These are phyloP conservation scores for Corynascus novoguineensis DNA, from an alignment of 495 filamentous ascomycete genomes.

Conservation along the genomic window DNA sequence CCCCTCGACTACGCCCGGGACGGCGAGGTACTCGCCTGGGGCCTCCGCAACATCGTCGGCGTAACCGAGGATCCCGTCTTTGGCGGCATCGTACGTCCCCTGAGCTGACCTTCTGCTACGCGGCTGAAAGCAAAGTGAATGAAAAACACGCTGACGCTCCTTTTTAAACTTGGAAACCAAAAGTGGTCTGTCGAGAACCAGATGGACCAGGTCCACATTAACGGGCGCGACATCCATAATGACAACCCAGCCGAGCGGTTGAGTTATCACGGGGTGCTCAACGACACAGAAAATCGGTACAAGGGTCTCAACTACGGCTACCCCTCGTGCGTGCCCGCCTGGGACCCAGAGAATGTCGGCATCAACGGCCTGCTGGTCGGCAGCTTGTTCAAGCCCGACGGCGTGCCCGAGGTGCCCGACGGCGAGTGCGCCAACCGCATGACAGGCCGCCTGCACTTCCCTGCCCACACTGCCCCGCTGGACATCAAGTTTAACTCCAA, in stretches of 20 bases:
- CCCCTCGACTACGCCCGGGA: conserved; percentile 42
- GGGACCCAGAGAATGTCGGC: conserved; percentile 43
- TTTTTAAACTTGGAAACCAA: neutral
- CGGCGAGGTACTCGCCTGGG: conserved; percentile 58
- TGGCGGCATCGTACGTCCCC: conserved; percentile 44
- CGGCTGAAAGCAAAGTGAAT: neutral
- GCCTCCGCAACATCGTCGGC: conserved; percentile 62
- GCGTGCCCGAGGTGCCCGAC: conserved; percentile 18
- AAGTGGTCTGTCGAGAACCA: conserved; percentile 62
- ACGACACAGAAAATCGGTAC: conserved; percentile 39
- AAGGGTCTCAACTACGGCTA: conserved; percentile 54
- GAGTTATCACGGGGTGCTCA: conserved; percentile 58
- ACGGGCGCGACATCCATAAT: conserved; percentile 53
- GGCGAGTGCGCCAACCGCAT: conserved; percentile 30
- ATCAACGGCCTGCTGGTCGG: conserved; percentile 37
- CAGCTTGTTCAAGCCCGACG: conserved; percentile 40
- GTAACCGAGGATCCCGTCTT: conserved; percentile 53
- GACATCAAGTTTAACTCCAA: conserved; percentile 48
- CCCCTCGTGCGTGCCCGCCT: conserved; percentile 56
- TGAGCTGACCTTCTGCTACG: too few relatives aligned
- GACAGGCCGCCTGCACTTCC: conserved; percentile 46
- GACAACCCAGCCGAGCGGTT: conserved; percentile 65
- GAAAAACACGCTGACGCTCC: conserved; percentile 22
- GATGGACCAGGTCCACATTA: conserved; percentile 51
- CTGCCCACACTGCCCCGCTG: conserved; percentile 51